phyloP scores from a whole-genome alignment of 257 asterid genomes.

The Agastache rugosa region DNA sequence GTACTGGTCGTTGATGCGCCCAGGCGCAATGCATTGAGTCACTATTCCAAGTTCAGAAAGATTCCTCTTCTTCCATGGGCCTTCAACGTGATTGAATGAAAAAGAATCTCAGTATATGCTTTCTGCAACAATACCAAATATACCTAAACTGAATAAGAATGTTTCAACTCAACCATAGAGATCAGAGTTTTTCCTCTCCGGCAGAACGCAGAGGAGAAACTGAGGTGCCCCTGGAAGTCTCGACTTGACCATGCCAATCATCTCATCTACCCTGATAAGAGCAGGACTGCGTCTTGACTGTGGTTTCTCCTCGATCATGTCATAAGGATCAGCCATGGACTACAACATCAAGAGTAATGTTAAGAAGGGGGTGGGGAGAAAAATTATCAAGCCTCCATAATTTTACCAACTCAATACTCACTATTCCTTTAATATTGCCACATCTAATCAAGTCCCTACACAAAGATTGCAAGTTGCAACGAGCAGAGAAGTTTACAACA shows the following conservation, averaged over 20 bases:
- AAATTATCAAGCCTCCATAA: not conserved
- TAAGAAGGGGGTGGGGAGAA: not conserved
- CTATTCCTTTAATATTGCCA: slow-evolving; percentile 72
- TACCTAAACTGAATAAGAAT: not conserved
- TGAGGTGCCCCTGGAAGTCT: slow-evolving; percentile 56
- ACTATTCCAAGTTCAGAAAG: slow-evolving; percentile 62
- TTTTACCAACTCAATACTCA: slow-evolving; percentile 36
- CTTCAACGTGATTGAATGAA: slow-evolving; percentile 43
- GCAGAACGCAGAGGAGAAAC: slow-evolving; percentile 68
- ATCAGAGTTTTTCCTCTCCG: slow-evolving; percentile 70
- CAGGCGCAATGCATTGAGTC: slow-evolving; percentile 76
- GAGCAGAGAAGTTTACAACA: slow-evolving; percentile 69
- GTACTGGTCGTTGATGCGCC: slow-evolving; percentile 71
- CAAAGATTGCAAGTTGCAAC: slow-evolving; percentile 44
- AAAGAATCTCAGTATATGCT: not conserved
- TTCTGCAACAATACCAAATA: not conserved
- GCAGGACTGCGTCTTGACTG: slow-evolving; percentile 55
- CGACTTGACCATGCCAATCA: slow-evolving; percentile 46
- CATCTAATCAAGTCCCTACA: slow-evolving; percentile 45
- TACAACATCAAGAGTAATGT: slow-evolving; percentile 29
- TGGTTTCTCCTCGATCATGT: slow-evolving; percentile 46
- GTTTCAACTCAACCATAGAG: slow-evolving; percentile 53
- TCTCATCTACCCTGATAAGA: slow-evolving; percentile 59
- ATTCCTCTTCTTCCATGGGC: slow-evolving; percentile 75
- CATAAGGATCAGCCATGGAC: slow-evolving; percentile 40